Base-by-base conservation (phyloP, 768 basidiomycete species). In the Calocybe gangraenosa region DNA sequence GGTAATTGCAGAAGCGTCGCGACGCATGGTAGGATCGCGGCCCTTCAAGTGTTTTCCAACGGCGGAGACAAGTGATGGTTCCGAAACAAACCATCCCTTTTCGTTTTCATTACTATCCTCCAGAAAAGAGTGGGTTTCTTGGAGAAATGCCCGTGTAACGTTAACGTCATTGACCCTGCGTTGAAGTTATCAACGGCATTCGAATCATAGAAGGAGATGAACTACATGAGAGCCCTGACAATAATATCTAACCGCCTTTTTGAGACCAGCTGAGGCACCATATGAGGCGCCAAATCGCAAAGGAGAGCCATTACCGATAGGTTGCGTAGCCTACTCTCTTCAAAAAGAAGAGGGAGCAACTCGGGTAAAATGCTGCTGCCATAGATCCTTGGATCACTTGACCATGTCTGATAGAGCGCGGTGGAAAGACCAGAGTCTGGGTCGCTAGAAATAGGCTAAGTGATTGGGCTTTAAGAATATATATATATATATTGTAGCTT, bases 301-400 rank as follows among this genome's bases (percentile, higher is more conserved):
- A 56, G 52, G 37, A 56, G 49, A 7, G 28, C 50, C 13, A 40
- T 19, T 21, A 51, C 54, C 17, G 32, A 50, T 17, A 42, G 42
- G 21, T 51, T 53, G 19, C 42, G 28, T 21, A 51, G 15, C 31
- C 37, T 56, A 25, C 37, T 36, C 10, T 23, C 38, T 7, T 41
- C 45, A 17, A 53, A 41, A 33, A 56, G 39, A 23, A 56, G 25
- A 22, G 54, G 52, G 2, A 56, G 22, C n/a, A 51, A 34, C 35
- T 53, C 39, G 3, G 49, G 49, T 3, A 53, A 33, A 35, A 21
- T 23, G 20, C 40, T 18, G 36, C 40, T 42, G 8, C 30, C 39
- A 7, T 34, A 47, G 20, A 54, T 19, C 18, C 49, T 41, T 4
- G 54, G 34, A 32, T 54, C 53, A 19, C 9, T 31, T n/a, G 38